Base-by-base conservation (phyloP, 176 grass and related monocot species). In the Echinochloa phyllopogon region DNA sequence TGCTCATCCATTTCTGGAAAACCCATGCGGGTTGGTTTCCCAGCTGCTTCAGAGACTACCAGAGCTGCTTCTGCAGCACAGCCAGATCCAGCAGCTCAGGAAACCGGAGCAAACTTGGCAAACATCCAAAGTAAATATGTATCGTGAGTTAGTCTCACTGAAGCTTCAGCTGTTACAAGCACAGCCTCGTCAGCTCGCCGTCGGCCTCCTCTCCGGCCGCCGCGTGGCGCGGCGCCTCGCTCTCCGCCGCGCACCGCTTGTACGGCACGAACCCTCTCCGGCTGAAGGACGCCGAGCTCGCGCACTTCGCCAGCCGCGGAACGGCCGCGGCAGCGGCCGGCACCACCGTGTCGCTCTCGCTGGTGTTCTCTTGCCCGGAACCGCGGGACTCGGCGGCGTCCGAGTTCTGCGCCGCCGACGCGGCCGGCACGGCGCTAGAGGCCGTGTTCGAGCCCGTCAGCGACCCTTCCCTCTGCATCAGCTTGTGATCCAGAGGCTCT, bases 241-340 rank as follows among this genome's bases (percentile, higher is more conserved):
- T 95, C 82, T 92, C 85, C 10, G 69, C 87, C 2, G 76, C 49
- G 42, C 89, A 90, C 71, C 85, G 92, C 76, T 83, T 90, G 79
- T 90, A 95, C 10, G 93, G 89, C 40, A 98, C 15, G 84, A 94
- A 94, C 41, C 93, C 87, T 51, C 87, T 91, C 51, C 82, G 53
- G 33, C 61, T 87, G 44, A 69, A 11, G 44, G 85, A 84, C 18
- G 87, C 78, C 8, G 86, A 80, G 33, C 69, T 88, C 18, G 70
- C 21, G 44, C 86, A 85, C 77, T 78, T 51, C 16, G 67, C 65
- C 77, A 87, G 43, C 48, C 71, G 42, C 37, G 50, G 52, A 51
- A 61, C 53, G 38, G 50, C 52, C 15, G 3, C 52, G 52, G 52
- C 52, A 8, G 52, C 52, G 3, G 42, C 70, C 45, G 24, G 14